Evolutionary conservation across 1,284 basidiomycete species (phyloP).

Genomic region (Irpex sp.): DNA sequence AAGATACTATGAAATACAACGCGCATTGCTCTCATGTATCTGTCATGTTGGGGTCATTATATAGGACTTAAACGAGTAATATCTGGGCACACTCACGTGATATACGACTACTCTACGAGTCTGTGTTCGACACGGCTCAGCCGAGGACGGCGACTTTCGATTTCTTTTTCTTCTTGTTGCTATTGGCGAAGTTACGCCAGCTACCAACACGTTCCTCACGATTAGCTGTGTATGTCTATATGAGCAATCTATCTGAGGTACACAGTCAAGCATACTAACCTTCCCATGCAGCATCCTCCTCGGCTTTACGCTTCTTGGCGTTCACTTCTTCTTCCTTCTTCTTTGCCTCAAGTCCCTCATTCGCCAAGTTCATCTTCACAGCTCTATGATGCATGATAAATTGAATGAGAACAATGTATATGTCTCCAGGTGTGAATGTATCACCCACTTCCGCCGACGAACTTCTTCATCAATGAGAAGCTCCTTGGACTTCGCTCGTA

Average conservation of each 20-base stretch:
- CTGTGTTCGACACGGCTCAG: slow-evolving; percentile 24
- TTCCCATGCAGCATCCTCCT: slow-evolving; percentile 80
- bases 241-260: not conserved
- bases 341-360: slow-evolving; percentile 77
- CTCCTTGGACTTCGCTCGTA: slow-evolving; percentile 68
- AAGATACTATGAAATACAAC: not conserved
- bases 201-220: slow-evolving; percentile 77
- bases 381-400: slow-evolving; percentile 42
- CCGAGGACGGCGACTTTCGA: slow-evolving; percentile 61
- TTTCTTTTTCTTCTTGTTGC: slow-evolving; percentile 71
- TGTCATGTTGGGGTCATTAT: not conserved
- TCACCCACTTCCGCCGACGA: slow-evolving; percentile 64
- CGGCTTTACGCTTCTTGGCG: slow-evolving; percentile 71
- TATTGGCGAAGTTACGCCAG: slow-evolving; percentile 63
- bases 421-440: not conserved
- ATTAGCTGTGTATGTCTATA: slow-evolving; percentile 41
- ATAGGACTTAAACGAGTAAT: not conserved
- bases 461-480: slow-evolving; percentile 79
- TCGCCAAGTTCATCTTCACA: slow-evolving; percentile 80
- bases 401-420: not conserved
- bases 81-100: not conserved
- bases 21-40: not conserved
- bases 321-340: slow-evolving; percentile 80
- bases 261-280: slow-evolving; percentile 37
- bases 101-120: not conserved